Percentiles rank a stretch among this genome's conserved stretches.
phyloP scores from a whole-genome alignment of 305 asterid genomes.

The Solanum hybrid region DNA sequence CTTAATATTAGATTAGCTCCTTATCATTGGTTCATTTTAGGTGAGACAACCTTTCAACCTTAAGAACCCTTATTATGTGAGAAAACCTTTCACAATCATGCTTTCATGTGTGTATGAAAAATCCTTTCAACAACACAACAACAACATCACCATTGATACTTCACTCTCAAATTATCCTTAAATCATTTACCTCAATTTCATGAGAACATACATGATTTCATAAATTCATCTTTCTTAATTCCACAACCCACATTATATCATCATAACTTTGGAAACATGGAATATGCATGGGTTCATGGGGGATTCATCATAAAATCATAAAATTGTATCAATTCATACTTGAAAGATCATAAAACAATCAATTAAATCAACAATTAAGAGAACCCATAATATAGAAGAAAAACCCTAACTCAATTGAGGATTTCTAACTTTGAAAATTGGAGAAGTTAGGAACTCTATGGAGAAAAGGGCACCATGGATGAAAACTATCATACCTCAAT shows the following conservation, averaged over 20 bases:
- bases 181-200: background rate
- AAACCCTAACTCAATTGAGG: background rate
- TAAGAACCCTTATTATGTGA: too few species aligned
- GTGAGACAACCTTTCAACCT: too few species aligned
- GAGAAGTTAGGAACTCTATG: background rate
- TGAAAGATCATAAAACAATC: background rate
- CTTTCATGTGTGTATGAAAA: background rate
- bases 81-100: background rate
- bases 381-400: background rate
- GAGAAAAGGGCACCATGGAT: background rate
- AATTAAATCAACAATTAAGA: background rate
- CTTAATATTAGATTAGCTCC: too few species aligned
- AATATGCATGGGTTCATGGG: background rate
- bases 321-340: background rate
- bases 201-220: background rate
- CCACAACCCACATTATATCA: background rate
- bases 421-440: background rate
- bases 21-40: too few species aligned
- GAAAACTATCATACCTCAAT: background rate
- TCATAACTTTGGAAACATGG: background rate
- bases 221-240: background rate
- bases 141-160: background rate
- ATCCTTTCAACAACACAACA: background rate
- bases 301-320: too few species aligned
- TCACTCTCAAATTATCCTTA: background rate